Conservation (phyloP, 345 rosid species). For the Iberis pinnata region DNA sequence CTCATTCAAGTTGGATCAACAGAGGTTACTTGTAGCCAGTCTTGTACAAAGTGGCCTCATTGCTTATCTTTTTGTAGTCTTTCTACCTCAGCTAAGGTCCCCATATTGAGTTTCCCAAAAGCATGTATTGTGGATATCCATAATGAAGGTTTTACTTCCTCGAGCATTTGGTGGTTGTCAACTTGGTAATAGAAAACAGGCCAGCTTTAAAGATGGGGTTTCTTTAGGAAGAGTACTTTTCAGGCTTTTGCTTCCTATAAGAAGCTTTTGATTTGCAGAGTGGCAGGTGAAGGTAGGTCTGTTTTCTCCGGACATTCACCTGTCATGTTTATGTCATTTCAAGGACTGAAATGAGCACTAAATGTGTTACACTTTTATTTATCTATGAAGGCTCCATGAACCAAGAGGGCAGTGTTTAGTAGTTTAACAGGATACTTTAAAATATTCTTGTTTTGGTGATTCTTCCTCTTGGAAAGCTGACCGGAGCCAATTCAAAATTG, state of each 20-base stretch:
- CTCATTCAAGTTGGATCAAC: conserved; percentile 12
- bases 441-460: conserved; percentile 51
- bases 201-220: conserved; percentile 24
- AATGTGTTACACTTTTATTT: conserved; percentile 35
- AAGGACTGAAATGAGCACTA: conserved; percentile 52
- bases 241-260: conserved; percentile 16
- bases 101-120: conserved; percentile 7
- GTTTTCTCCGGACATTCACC: conserved; percentile 39
- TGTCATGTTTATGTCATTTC: conserved; percentile 33
- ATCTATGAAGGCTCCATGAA: conserved; percentile 48
- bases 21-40: not conserved
- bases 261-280: conserved; percentile 38
- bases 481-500: conserved; percentile 53
- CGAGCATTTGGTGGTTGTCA: conserved; percentile 3
- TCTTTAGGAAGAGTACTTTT: conserved; percentile 15
- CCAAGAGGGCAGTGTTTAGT: conserved; percentile 40
- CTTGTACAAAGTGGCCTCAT: conserved; percentile 6
- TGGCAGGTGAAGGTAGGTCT: conserved; percentile 54
- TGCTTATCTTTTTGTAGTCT: conserved; percentile 7
- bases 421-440: conserved; percentile 32
- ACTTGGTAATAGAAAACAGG: conserved; percentile 15
- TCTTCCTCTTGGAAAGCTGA: conserved; percentile 53
- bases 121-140: not conserved
- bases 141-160: conserved; percentile 3
- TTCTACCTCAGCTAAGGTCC: conserved; percentile 17